These are phyloP conservation scores for Conticribra guillardii DNA, from an alignment of 108 stramenopile species.

Conservation along the genomic window DNA sequence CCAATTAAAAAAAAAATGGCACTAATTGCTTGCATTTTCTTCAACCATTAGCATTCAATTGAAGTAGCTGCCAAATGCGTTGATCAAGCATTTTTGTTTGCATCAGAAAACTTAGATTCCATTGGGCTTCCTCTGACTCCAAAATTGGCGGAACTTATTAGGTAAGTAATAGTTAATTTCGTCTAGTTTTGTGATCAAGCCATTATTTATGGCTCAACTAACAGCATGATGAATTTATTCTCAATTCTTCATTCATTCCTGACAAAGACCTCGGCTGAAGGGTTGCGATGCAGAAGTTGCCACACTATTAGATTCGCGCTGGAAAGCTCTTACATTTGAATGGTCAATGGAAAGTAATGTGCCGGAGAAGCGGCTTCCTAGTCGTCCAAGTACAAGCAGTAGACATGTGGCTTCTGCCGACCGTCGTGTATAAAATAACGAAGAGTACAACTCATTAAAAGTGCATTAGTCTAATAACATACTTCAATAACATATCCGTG, in stretches of 20 bases:
- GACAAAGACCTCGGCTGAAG: slow-evolving; percentile 63
- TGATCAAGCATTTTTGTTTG: slow-evolving; percentile 83
- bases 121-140: slow-evolving; percentile 86
- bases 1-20: not conserved
- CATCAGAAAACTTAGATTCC: slow-evolving; percentile 79
- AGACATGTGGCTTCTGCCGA: not conserved
- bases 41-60: slow-evolving; percentile 60
- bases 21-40: too few relatives aligned
- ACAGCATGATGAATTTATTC: not conserved
- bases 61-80: slow-evolving; percentile 86
- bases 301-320: slow-evolving; percentile 57
- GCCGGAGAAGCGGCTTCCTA: slow-evolving; percentile 4
- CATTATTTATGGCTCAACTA: not conserved
- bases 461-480: too few relatives aligned
- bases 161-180: not conserved
- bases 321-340: slow-evolving; percentile 67
- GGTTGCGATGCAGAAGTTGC: slow-evolving; percentile 88
- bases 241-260: not conserved
- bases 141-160: slow-evolving; percentile 74
- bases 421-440: slow-evolving; percentile 13
- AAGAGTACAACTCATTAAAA: too few relatives aligned
- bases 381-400: too few relatives aligned
- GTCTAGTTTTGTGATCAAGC: not conserved
- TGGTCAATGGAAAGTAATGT: slow-evolving; percentile 45
- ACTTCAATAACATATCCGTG: too few relatives aligned